These are phyloP conservation scores for Claviceps sp. DNA, from an alignment of 2,329 filamentous ascomycete species.

Conservation along the genomic window DNA sequence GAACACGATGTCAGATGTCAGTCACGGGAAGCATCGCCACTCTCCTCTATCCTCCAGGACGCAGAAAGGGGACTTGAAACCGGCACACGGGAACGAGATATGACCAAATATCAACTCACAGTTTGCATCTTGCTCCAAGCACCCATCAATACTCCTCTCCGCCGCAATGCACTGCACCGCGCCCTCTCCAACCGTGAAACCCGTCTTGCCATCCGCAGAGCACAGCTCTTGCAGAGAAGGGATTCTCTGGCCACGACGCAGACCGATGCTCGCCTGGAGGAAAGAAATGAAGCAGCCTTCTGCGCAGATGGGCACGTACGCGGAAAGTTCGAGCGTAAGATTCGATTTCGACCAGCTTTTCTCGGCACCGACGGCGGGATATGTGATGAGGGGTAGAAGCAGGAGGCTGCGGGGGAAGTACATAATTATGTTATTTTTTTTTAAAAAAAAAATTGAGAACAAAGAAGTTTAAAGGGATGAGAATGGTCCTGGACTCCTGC, in stretches of 20 bases:
- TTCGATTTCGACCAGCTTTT: conserved; percentile 9
- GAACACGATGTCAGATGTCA: conserved; percentile 11
- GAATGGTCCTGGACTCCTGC: background rate
- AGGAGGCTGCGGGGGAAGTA: background rate
- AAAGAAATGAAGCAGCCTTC: conserved; percentile 49
- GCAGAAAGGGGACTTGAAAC: no score
- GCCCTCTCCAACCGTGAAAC: conserved; percentile 59
- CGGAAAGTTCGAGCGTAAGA: conserved; percentile 25
- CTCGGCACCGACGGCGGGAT: conserved; percentile 9
- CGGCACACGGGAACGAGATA: no score
- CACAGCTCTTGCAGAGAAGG: conserved; percentile 52
- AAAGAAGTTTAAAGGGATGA: background rate
- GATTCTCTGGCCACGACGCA: conserved; percentile 31
- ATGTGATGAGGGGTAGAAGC: conserved; percentile 19
- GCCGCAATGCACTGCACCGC: conserved; percentile 53
- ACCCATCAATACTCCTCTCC: conserved; percentile 35
- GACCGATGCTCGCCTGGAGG: conserved; percentile 43
- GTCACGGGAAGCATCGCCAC: no score
- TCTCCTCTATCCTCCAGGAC: no score
- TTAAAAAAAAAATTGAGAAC: no score
- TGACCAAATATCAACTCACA: conserved; percentile 13
- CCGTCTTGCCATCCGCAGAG: conserved; percentile 40
- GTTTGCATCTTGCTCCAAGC: conserved; percentile 29
- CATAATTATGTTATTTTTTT: conserved; percentile 24
- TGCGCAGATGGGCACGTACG: conserved; percentile 44